Conservation (phyloP, 495 filamentous ascomycete genomes). For the Aspergillus panamensis region DNA sequence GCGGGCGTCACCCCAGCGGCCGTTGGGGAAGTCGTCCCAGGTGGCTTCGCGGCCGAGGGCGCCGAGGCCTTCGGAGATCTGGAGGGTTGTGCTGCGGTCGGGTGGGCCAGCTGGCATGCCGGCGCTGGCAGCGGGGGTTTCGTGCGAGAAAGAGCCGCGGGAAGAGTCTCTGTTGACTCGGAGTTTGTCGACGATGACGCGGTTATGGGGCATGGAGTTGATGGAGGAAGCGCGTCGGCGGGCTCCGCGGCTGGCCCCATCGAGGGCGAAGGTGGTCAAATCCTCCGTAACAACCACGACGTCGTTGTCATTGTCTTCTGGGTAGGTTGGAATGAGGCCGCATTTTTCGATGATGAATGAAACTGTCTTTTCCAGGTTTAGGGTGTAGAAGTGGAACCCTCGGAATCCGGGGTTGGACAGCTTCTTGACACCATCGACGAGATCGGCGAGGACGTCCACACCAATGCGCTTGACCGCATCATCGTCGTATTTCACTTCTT, state of each 20-base stretch:
- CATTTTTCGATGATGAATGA: constrained; percentile 86
- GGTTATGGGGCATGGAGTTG: constrained; percentile 66
- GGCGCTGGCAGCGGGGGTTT: constrained; percentile 53
- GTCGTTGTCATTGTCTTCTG: constrained; percentile 50
- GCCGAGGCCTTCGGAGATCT: constrained; percentile 89
- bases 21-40: constrained; percentile 99
- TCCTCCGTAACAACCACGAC: constrained; percentile 41
- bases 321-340: constrained; percentile 67
- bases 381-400: constrained; percentile 96
- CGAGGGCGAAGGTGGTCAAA: constrained; percentile 25
- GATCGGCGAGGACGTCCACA: constrained; percentile 47
- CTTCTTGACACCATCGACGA: constrained; percentile 56
- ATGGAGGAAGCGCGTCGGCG: constrained; percentile 50
- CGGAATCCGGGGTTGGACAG: constrained; percentile 54
- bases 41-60: constrained; percentile 92
- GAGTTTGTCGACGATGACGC: constrained; percentile 68
- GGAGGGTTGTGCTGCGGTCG: constrained; percentile 74
- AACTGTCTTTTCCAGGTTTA: constrained; percentile 95
- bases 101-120: constrained; percentile 38
- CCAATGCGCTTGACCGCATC: constrained; percentile 73
- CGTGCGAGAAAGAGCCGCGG: constrained; percentile 41
- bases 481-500: constrained; percentile 81
- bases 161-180: constrained; percentile 34
- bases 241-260: constrained; percentile 32
- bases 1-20: constrained; percentile 88